Conservation (phyloP, 192 early-diverging fungal species). For the Entomortierella lignicola region DNA sequence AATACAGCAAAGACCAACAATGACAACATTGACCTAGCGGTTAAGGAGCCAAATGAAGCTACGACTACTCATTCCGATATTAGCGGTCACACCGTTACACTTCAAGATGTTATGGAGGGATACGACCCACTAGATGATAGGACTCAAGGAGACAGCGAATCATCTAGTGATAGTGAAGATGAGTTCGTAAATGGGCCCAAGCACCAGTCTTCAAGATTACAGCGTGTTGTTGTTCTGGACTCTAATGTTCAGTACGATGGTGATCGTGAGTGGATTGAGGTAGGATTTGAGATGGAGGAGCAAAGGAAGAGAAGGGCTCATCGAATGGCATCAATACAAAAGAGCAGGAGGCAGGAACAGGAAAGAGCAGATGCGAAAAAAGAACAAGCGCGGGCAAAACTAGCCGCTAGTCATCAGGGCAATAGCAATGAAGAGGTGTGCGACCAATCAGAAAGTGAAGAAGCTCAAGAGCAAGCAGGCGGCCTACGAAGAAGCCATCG, state of each 20-base stretch:
- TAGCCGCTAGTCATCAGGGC: background rate
- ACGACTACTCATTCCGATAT: background rate
- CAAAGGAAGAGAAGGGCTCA: constrained; percentile 23
- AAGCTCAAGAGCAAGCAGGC: constrained; percentile 21
- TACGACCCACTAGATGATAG: constrained; percentile 49
- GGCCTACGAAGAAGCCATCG: constrained; percentile 7
- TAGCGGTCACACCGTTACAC: background rate
- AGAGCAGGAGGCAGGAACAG: constrained; percentile 18
- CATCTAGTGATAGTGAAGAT: constrained; percentile 38
- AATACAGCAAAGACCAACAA: background rate
- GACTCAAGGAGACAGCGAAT: constrained; percentile 8
- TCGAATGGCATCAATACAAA: constrained; percentile 22
- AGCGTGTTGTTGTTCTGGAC: constrained; percentile 37
- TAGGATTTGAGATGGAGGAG: constrained; percentile 38
- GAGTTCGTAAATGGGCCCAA: background rate
- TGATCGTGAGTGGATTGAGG: constrained; percentile 41
- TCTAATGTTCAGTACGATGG: constrained; percentile 21
- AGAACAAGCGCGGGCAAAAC: background rate
- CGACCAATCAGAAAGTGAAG: constrained; percentile 14
- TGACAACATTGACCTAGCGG: background rate
- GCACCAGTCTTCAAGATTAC: constrained; percentile 4
- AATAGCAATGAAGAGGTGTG: background rate
- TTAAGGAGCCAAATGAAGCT: background rate
- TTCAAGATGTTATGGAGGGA: constrained; percentile 28
- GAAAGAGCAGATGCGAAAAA: background rate